Evolutionary conservation across 2,329 filamentous ascomycete genomes (phyloP), one percentile per base, ranked within the genome.

Genomic region (Leptodontidium sp.): DNA sequence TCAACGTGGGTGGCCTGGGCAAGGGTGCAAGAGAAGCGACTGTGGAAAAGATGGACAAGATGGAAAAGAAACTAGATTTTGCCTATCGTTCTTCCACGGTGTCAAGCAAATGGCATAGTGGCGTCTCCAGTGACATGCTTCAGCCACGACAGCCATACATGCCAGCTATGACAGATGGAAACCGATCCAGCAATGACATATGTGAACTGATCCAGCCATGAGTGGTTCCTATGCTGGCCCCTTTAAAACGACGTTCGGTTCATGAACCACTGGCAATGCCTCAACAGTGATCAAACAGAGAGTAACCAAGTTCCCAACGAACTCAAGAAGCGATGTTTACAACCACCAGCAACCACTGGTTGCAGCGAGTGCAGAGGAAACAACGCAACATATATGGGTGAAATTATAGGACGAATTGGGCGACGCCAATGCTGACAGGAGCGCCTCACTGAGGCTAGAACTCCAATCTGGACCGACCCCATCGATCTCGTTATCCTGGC

Each of bases 401-500:
- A 45, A 24, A 61, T 8, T 26, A 47, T 61, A 47, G 21, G 43
- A 47, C n/a, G 21, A 47, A 32, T 15, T 47, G 40, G 58, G 21
- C 12, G 6, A 17, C 4, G 21, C 45, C 7, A 45, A 38, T 43
- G 35, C 38, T 53, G 35, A 29, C 24, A 64, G 62, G 29, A 32
- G 35, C 35, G 47, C 35, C 47, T 52, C 49, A 57, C 32, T 64
- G 62, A 53, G 35, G 62, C 58, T 53, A 53, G 49, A 45, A 26
- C 11, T 57, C n/a, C 15, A 26, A 53, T 55, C 62, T 57, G 11
- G 17, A 26, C 24, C 43, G 17, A 14, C 43, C 43, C 38, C 15
- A 53, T 11, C 47, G 35, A 52, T 40, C 32, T 26, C 29, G 9
- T 21, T 15, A 24, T 49, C 45, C 32, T 21, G 47, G 35, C 45